Evolutionary conservation across 805 yeast genomes (phyloP).

Genomic region (Kodamaea fukazawae): DNA sequence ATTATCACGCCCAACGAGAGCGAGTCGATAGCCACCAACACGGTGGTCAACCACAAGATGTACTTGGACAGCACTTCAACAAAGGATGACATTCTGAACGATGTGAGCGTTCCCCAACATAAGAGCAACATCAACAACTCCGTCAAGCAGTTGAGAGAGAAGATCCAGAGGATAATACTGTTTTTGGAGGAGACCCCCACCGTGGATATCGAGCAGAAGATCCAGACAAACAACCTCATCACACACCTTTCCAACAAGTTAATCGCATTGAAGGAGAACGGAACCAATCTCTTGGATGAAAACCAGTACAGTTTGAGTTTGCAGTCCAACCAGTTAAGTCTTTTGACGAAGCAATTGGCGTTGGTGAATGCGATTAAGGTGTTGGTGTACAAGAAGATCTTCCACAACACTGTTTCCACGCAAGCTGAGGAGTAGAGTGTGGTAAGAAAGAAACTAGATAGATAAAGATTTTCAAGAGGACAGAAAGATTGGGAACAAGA

Average conservation of each 20-base stretch:
- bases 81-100: slow-evolving; percentile 7
- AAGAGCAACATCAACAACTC: slow-evolving; percentile 14
- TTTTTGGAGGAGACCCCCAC: slow-evolving; percentile 12
- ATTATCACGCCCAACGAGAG: slow-evolving; percentile 26
- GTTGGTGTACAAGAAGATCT: slow-evolving; percentile 7
- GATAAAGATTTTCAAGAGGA: too few species aligned
- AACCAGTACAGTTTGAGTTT: slow-evolving; percentile 14
- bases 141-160: slow-evolving; percentile 22
- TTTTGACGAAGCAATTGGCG: slow-evolving; percentile 30
- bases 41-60: slow-evolving; percentile 27
- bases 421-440: too few species aligned
- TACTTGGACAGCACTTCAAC: slow-evolving; percentile 18
- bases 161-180: slow-evolving; percentile 21
- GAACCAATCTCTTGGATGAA: slow-evolving; percentile 6
- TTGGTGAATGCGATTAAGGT: slow-evolving; percentile 6
- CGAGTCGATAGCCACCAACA: slow-evolving; percentile 32
- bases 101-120: slow-evolving; percentile 8
- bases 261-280: slow-evolving; percentile 13
- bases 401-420: slow-evolving; percentile 1
- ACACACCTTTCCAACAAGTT: slow-evolving; percentile 28
- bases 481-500: too few species aligned
- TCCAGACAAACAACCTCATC: slow-evolving; percentile 22
- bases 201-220: slow-evolving; percentile 11
- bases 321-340: slow-evolving; percentile 26
- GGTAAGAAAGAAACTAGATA: too few species aligned